Percentiles rank a stretch among this genome's conserved stretches.
Conservation (phyloP, 495 filamentous ascomycete species). For the Hyaloscypha hepaticicola region DNA sequence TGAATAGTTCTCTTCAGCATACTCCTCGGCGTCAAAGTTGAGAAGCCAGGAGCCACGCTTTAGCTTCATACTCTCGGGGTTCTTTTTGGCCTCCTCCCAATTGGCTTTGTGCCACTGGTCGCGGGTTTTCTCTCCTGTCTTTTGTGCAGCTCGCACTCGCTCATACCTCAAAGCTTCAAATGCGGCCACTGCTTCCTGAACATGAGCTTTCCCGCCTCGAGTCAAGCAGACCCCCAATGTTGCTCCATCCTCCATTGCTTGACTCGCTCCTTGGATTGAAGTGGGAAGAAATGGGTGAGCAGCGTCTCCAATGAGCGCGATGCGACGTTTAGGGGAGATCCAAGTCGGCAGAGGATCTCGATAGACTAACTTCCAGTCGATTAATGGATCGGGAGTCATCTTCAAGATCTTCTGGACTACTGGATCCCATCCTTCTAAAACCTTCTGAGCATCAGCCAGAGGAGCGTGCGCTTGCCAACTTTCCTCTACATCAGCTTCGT, state of each 20-base stretch:
- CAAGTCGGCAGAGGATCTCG: conserved; percentile 67
- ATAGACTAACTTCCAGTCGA: conserved; percentile 73
- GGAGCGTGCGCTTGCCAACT: conserved; percentile 63
- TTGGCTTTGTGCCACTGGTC: conserved; percentile 63
- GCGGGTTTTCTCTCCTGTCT: conserved; percentile 55
- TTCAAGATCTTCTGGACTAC: conserved; percentile 57
- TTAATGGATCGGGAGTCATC: conserved; percentile 56
- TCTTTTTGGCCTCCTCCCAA: conserved; percentile 54
- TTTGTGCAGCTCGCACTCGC: conserved; percentile 55
- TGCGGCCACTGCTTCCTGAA: conserved; percentile 44
- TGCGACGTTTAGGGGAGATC: conserved; percentile 56
- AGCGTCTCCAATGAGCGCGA: conserved; percentile 66
- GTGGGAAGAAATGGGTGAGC: conserved; percentile 76
- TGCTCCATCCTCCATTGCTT: conserved; percentile 72
- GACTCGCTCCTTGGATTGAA: conserved; percentile 67
- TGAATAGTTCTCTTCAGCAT: conserved; percentile 49
- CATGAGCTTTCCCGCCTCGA: conserved; percentile 37
- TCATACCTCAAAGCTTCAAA: conserved; percentile 54
- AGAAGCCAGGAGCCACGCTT: conserved; percentile 59
- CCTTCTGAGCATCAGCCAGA: conserved; percentile 56
- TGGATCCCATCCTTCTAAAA: conserved; percentile 65
- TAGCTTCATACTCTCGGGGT: conserved; percentile 57
- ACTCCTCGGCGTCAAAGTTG: conserved; percentile 60
- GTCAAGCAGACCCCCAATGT: conserved; percentile 63
- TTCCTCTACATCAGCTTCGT: conserved; percentile 59